Conservation (phyloP, 768 basidiomycete species). For the Candolleomyces efflorescens region DNA sequence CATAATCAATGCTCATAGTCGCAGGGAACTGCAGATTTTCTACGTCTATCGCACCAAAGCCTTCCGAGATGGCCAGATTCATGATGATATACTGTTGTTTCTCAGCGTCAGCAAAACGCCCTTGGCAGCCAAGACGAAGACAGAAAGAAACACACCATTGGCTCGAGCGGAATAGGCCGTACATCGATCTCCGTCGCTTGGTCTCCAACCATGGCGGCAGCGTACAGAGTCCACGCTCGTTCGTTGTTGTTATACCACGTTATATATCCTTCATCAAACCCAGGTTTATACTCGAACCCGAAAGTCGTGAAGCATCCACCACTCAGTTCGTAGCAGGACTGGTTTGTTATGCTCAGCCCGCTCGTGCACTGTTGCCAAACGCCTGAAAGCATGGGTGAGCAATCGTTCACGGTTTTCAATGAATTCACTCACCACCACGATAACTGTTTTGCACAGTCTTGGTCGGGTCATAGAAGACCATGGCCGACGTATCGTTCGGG, state of each 20-base stretch:
- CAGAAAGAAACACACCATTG: constrained; percentile 44
- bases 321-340: constrained; percentile 53
- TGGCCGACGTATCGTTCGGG: constrained; percentile 44
- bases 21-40: constrained; percentile 45
- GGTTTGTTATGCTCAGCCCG: constrained; percentile 56
- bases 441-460: constrained; percentile 50
- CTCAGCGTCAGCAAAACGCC: background rate
- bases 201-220: constrained; percentile 48
- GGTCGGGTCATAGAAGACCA: constrained; percentile 42
- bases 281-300: constrained; percentile 38
- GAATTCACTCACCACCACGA: constrained; percentile 51
- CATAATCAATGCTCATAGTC: constrained; percentile 68
- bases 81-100: constrained; percentile 54
- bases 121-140: background rate
- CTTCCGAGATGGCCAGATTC: constrained; percentile 62
- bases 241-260: constrained; percentile 61
- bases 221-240: constrained; percentile 53
- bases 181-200: constrained; percentile 42
- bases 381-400: background rate
- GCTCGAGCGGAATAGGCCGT: constrained; percentile 60
- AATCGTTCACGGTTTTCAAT: background rate
- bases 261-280: constrained; percentile 54
- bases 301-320: constrained; percentile 30
- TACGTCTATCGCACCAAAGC: constrained; percentile 60
- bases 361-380: constrained; percentile 62